Conservation (phyloP, 177 flowering plant species). For the Vitis hybrid region DNA sequence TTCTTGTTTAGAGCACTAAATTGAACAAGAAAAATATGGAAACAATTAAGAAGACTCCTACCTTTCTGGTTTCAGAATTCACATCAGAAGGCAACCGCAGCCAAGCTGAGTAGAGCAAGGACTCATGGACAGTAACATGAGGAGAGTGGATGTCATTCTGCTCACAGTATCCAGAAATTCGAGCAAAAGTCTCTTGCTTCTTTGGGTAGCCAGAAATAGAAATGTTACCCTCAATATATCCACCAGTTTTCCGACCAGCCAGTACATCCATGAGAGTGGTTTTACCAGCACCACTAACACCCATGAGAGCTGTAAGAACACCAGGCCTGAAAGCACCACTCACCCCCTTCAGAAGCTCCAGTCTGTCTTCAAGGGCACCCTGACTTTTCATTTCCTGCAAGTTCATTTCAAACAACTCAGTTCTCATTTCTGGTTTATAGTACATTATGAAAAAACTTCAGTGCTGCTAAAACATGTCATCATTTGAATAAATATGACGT, state of each 20-base stretch:
- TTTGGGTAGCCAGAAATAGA: slow-evolving; percentile 55
- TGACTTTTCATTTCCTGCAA: slow-evolving; percentile 49
- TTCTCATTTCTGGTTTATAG: background rate
- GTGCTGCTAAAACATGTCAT: too few species aligned
- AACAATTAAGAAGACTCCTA: background rate
- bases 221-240: slow-evolving; percentile 48
- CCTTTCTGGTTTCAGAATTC: slow-evolving; percentile 2
- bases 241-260: slow-evolving; percentile 63
- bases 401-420: background rate
- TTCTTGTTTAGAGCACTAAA: too few species aligned
- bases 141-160: slow-evolving; percentile 68
- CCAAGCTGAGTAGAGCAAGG: slow-evolving; percentile 59
- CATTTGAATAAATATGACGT: background rate
- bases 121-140: slow-evolving; percentile 55
- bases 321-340: slow-evolving; percentile 55
- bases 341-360: slow-evolving; percentile 39
- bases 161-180: slow-evolving; percentile 66
- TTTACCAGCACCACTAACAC: slow-evolving; percentile 58
- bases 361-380: slow-evolving; percentile 35
- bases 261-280: slow-evolving; percentile 56
- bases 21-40: too few species aligned
- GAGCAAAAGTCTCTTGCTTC: slow-evolving; percentile 60
- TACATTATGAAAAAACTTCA: background rate
- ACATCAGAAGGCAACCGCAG: slow-evolving; percentile 47
- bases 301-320: slow-evolving; percentile 53